Base-by-base conservation (phyloP, 306 rosid genomes). In the Clitoria ternatea region DNA sequence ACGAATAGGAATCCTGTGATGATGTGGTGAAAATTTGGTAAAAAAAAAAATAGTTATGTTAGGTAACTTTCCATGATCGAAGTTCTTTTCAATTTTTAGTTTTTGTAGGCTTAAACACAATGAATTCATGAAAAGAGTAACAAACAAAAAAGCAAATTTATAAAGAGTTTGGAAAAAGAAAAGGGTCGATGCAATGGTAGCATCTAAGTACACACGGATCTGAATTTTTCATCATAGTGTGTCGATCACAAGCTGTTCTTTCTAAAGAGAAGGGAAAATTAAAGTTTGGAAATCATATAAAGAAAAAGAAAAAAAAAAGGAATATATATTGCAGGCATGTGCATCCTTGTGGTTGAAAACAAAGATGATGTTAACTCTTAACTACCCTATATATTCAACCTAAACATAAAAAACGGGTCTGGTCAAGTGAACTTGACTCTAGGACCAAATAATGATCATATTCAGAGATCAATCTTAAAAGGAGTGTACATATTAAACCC, bases 1-100 rank as follows among this genome's bases (percentile, higher is more conserved):
- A 57, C 2, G 98, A 96, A 64, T 88, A 93, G 5, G 98, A 93
- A 75, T 90, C 98, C 98, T 93, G 80, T 61, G 30, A 71, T 70
- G 14, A 71, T 70, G 14, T 22, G 10, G 49, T 64, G 50, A 20
- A 66, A 55, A 52, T 6, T 30, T 42, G 44, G 61, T 49, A 39
- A 74, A 6, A 49, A 55, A 23, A 13, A 26, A 30, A 23, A 32
- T 59, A 17, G 36, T 27, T 54, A 36, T 35, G 30, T 19, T 5
- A 13, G 42, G 17, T 66, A 30, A n/a, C 48, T 23, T 73, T 73
- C 15, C 65, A 48, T 40, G 56, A 40, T 26, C 68, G 11, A 39
- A 53, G 62, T 15, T 59, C 43, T 14, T 57, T 7, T 10, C n/a
- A n/a, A n/a, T 29, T 6, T 29, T 19, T 10, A n/a, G n/a, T 8